Base-by-base conservation (phyloP, 2,329 filamentous ascomycete species). In the Hypoxylon sp. region DNA sequence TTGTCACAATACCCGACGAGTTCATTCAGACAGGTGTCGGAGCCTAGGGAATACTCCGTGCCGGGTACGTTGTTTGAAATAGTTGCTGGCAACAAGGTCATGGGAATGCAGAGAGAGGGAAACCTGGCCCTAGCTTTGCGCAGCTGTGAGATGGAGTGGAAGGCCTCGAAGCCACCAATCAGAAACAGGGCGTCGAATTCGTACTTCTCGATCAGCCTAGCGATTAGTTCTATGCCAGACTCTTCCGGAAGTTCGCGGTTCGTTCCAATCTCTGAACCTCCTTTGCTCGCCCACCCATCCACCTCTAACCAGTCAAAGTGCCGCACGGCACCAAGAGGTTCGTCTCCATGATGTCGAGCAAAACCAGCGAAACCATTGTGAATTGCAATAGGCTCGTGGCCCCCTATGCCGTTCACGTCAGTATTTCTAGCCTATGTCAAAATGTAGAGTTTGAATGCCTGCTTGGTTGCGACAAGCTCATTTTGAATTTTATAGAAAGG, bases 1-100 rank as follows among this genome's bases (percentile, higher is more conserved):
- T 94, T 95, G 84, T 99, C 96, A 79, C 95, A 98, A 82, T 98
- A 99, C 73, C 91, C 89, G 70, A 98, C 93, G 42, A 99, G 86
- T 61, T 97, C 94, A 82, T 99, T 99, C 69, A 99, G 84, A 78
- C 96, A 98, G 1, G 96, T 99, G 77, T 99, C 96, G 32, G 94
- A 97, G 47, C 96, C 96, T 50, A 99, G 89, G 1, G 94, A 98
- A 84, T 98, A 98, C 81, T 99, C 96, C 0, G 95, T 97, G 42
- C 96, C 96, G 0, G 96, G 96, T 3, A 99, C 96, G 79, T 99
- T 99, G 86, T 99, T 99, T 72, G 93, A 97, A 74, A 99, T 95
- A 8, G 96, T 99, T n/a, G 96, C 96, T 0, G 96, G 96, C 27
- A 99, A 86, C 46, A 98, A 87, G 58, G 92, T 88, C 86, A 98